Evolutionary conservation across 2,329 filamentous ascomycete species (phyloP).

Genomic region (Pleoardoris graminearum): DNA sequence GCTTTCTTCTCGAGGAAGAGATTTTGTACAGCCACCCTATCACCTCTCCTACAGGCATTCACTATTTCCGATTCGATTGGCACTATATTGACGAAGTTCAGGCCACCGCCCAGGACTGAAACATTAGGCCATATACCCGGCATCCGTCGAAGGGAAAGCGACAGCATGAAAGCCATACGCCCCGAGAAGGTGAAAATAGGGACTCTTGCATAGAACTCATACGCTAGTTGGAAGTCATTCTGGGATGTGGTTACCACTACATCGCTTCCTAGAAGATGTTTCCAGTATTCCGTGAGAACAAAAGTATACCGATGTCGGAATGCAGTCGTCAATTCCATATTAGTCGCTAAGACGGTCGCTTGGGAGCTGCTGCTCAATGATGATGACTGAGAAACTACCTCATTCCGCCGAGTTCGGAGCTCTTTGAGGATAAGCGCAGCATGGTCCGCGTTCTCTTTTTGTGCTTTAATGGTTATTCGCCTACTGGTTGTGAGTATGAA

Average conservation of each 20-base stretch:
- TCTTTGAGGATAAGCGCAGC: no score
- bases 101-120: not conserved
- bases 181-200: not conserved
- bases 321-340: not conserved
- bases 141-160: not conserved
- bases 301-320: not conserved
- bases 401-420: not conserved
- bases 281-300: not conserved
- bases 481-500: no score
- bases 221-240: conserved; percentile 7
- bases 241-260: not conserved
- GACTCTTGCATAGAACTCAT: not conserved
- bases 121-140: not conserved
- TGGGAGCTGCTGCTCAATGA: not conserved
- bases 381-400: not conserved
- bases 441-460: no score
- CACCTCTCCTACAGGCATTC: conserved; percentile 7
- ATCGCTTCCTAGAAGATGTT: not conserved
- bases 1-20: conserved; percentile 4
- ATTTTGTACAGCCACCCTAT: conserved; percentile 5
- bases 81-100: conserved; percentile 4
- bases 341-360: not conserved
- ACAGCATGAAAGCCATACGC: not conserved
- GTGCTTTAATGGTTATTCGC: not conserved
- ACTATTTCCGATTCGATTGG: conserved; percentile 4